Conservation (phyloP, 306 rosid genomes). For the Prosopis cineraria region DNA sequence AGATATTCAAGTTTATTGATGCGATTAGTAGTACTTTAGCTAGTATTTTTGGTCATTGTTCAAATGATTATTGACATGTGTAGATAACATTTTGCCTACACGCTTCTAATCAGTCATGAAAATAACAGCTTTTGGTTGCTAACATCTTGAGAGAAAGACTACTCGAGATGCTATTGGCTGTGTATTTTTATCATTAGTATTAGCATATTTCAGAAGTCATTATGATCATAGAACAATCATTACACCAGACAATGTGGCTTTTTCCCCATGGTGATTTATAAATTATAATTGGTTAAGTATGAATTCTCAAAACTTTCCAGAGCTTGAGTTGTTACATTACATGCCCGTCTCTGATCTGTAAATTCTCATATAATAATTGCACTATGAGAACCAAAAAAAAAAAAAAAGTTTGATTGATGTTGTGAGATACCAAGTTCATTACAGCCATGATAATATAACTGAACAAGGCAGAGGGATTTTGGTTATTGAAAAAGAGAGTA, state of each 20-base stretch:
- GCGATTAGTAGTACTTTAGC: background rate
- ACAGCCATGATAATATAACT: constrained; percentile 7
- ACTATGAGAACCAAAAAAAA: background rate
- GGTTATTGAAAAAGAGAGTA: background rate
- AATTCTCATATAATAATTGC: background rate
- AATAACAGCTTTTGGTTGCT: background rate
- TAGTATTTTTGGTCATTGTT: background rate
- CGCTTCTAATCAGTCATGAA: background rate
- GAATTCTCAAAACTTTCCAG: background rate
- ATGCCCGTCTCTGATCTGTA: constrained; percentile 10
- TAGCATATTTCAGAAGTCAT: too few relatives aligned
- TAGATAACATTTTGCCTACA: background rate
- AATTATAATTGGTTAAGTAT: background rate
- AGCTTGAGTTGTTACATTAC: background rate
- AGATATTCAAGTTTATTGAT: background rate
- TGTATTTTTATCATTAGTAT: background rate
- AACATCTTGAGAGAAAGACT: background rate
- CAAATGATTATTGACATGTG: background rate
- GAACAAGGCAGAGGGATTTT: constrained; percentile 10
- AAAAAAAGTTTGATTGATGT: background rate
- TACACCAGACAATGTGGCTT: too few relatives aligned
- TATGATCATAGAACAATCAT: too few relatives aligned
- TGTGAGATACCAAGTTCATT: background rate
- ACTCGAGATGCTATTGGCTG: background rate
- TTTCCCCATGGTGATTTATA: too few relatives aligned